phyloP scores from a whole-genome alignment of 1,139 yeast species.

The Debaryomycetaceae sp. region DNA sequence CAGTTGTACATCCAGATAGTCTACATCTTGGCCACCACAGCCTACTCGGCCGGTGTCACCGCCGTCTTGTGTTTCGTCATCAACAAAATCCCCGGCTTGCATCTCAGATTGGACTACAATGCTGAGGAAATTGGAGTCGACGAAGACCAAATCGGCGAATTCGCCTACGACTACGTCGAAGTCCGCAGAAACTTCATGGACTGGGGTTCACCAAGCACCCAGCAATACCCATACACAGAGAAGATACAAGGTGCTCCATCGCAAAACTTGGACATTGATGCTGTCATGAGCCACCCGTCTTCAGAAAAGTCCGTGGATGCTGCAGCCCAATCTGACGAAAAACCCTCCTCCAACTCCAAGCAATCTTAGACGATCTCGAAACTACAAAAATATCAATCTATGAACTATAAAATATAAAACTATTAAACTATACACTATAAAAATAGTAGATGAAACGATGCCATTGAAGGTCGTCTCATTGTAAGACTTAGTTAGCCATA shows the following conservation, averaged over 20 bases:
- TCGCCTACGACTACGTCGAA: slow-evolving; percentile 97
- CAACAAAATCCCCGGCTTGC: slow-evolving; percentile 77
- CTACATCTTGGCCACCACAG: slow-evolving; percentile 69
- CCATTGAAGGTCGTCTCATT: no score
- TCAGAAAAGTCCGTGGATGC: neutral
- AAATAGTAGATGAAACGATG: no score
- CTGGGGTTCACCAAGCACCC: slow-evolving; percentile 31
- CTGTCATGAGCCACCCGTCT: neutral
- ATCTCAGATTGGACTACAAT: slow-evolving; percentile 74
- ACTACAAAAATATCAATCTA: no score
- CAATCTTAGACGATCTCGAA: neutral
- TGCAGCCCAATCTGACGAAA: neutral
- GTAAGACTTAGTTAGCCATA: no score
- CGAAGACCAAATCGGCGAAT: slow-evolving; percentile 97
- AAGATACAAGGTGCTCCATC: neutral
- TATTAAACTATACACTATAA: no score
- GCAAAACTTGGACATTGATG: neutral
- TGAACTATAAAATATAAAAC: no score
- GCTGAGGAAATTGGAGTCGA: slow-evolving; percentile 90
- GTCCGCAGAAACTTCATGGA: slow-evolving; percentile 90
- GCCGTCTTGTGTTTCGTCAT: slow-evolving; percentile 71
- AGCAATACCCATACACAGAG: neutral
- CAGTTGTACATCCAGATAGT: slow-evolving; percentile 90
- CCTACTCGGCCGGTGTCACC: slow-evolving; percentile 76
- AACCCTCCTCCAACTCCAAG: neutral